Base-by-base conservation (phyloP, 1,284 basidiomycete species). In the Gastroboletus turbinatus region DNA sequence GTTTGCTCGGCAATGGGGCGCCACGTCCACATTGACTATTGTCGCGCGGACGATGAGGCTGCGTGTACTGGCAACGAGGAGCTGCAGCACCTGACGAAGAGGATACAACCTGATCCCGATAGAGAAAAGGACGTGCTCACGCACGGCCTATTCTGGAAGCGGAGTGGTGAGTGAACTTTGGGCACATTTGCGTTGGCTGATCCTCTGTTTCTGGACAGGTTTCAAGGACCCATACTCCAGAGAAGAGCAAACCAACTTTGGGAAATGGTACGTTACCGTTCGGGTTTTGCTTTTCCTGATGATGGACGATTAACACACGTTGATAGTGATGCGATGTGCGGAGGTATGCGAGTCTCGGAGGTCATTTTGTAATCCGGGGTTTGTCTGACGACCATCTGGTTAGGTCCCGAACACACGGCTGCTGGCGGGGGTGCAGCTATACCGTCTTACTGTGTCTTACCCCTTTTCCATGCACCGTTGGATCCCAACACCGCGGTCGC, bases 11-110 rank as follows among this genome's bases (percentile, higher is more conserved):
- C 77, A 9, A 74, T 85, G 67, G 83, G 82, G 9, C 62, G 78
- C 14, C 84, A 87, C 51, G 70, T 73, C 0, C 85, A 87, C 60
- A 69, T 87, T 32, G 83, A 82, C 59, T 82, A 78, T 57, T 87
- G 85, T 62, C 77, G 81, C 0, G 69, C 78, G 0, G 63, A 67
- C 21, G 61, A 68, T n/a, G 67, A 62, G 5, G 64, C 64, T 0
- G 54, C 61, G 0, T 85, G 83, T 61, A 60, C 59, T 19, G 78
- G 70, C 8, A 29, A 10, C 0, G 61, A 71, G 0, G 82, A 83
- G 17, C 45, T 77, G 13, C 73, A 82, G 54, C 85, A 86, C 57
- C 73, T 82, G 32, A 55, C 33, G 0, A 65, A 63, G n/a, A 70
- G 64, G 19, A 68, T 85, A 55, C 64, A 69, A 0, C 83, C 85